Evolutionary conservation across 2,329 filamentous ascomycete species (phyloP), one percentile per base, ranked within the genome.

Genomic region (Phialophora macrospora): DNA sequence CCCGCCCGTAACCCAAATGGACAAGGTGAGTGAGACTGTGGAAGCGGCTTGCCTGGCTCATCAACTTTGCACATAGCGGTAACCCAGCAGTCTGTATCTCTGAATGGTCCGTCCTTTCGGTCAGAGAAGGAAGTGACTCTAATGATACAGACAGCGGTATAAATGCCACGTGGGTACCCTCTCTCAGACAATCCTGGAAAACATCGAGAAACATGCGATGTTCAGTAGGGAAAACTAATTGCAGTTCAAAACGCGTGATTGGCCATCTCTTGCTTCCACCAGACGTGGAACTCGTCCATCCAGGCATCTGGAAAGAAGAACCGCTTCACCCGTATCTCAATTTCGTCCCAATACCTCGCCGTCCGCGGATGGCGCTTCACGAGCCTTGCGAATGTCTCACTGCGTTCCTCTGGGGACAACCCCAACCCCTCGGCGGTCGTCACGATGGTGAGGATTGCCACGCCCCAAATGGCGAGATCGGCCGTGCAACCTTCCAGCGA

Each of bases 281-380:
- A 52, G n/a, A 52, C 20, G n/a, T 52, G 48, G 5, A 24, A 52
- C 26, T 52, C 22, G 4, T 52, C 48, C 14, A 26, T 26, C 48
- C 48, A 52, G 26, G 22, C 26, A 8, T 52, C 48, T 2, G 26
- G 48, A 17, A 52, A 52, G 48, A 52, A 52, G 9, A 52, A 52
- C 48, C 48, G 48, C 48, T 24, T 24, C 4, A 52, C 11, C 14
- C 48, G 48, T 4, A 26, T 1, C 48, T 52, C 26, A 22, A 28
- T 26, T n/a, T 52, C 20, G 6, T 26, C 20, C 48, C 48, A 52
- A 52, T 52, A 52, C 22, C 48, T 52, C 11, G 48, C 22, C 9
- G 20, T 28, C 11, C 11, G 48, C 14, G 20, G 20, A 52, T 52
- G 14, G n/a, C 48, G 22, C 26, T 20, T 24, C 20, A 26, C 8